Percentiles rank a stretch among this genome's conserved stretches.
phyloP scores from a whole-genome alignment of 192 early-diverging fungal genomes.

The Fimicolochytrium jonesii region DNA sequence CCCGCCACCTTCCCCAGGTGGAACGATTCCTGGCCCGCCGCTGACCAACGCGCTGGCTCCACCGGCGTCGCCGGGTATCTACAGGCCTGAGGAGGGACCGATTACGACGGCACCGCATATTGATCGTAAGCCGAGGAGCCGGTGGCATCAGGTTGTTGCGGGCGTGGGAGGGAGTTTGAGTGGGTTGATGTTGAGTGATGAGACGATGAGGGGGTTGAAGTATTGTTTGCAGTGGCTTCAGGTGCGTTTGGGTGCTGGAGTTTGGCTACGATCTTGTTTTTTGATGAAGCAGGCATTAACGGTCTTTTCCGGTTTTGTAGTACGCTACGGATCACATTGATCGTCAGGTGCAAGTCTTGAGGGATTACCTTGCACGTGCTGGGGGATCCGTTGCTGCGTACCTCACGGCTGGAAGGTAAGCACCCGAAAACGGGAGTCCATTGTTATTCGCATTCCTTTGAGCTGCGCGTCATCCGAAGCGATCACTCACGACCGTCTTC shows the following conservation, averaged over 20 bases:
- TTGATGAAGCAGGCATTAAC: no score
- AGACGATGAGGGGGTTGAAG: slow-evolving; percentile 78
- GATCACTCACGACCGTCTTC: no score
- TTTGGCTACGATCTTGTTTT: no score
- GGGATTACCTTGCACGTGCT: slow-evolving; percentile 20
- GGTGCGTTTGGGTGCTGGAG: slow-evolving; percentile 24
- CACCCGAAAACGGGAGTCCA: not conserved
- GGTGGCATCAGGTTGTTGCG: slow-evolving; percentile 63
- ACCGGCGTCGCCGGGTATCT: not conserved
- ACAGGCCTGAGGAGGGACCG: not conserved
- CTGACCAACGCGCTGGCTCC: slow-evolving; percentile 16
- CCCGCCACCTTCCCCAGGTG: not conserved
- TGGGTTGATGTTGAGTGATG: slow-evolving; percentile 79
- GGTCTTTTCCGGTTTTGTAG: slow-evolving; percentile 19
- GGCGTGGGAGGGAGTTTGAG: slow-evolving; percentile 62
- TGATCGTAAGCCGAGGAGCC: slow-evolving; percentile 36
- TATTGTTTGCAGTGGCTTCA: slow-evolving; percentile 88
- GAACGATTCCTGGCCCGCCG: slow-evolving; percentile 14
- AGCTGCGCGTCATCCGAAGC: not conserved
- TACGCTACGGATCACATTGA: slow-evolving; percentile 64
- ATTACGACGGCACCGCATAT: slow-evolving; percentile 34
- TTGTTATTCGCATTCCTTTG: not conserved
- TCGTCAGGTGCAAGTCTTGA: slow-evolving; percentile 27
- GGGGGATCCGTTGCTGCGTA: slow-evolving; percentile 6
- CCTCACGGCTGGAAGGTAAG: not conserved